Evolutionary conservation across 2,329 filamentous ascomycete species (phyloP), one percentile per base, ranked within the genome.

Genomic region (Apiospora rasikravindrae): DNA sequence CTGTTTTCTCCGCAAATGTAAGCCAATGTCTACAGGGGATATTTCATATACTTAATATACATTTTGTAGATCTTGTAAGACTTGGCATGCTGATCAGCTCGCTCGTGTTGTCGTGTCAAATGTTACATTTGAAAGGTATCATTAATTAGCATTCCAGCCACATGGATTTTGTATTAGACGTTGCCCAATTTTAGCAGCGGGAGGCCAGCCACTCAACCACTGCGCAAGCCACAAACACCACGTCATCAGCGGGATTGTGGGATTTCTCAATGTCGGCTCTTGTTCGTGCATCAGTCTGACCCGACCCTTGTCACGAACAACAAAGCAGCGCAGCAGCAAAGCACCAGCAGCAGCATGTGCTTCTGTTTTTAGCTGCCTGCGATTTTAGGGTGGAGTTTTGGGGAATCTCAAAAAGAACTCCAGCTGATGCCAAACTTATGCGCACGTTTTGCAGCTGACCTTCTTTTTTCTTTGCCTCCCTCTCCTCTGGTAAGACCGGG

Each of bases 301-400:
- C 57, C 57, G 57, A 64, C 57, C 57, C 57, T 64, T 64, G 57
- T 64, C 57, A 64, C 57, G 57, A 64, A 64, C 57, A 64, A 64
- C 57, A 19, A 64, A 64, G 57, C 57, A 61, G 53, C 53, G 53
- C 53, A 61, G 53, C 53, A 61, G 29, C 51, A 16, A n/a, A 61
- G 26, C 53, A 57, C 5, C 26, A 37, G 29, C 29, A 40, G 57
- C 57, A 64, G 29, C 29, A 61, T 37, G 16, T 22, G 53, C 53
- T 64, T 37, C 57, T 64, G 33, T 33, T 40, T 40, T 64, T 37
- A 40, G 57, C 29, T 64, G 57, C 57, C 57, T 40, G 57, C 57
- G 57, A 29, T 64, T 64, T 37, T 10, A 40, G 57, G 57, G 57
- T 64, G 57, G 57, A 64, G 57, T 61, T 64, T 22, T 49, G 45